These are phyloP conservation scores for Gossypium aridum DNA, from an alignment of 441 rosid genomes.

Conservation along the genomic window DNA sequence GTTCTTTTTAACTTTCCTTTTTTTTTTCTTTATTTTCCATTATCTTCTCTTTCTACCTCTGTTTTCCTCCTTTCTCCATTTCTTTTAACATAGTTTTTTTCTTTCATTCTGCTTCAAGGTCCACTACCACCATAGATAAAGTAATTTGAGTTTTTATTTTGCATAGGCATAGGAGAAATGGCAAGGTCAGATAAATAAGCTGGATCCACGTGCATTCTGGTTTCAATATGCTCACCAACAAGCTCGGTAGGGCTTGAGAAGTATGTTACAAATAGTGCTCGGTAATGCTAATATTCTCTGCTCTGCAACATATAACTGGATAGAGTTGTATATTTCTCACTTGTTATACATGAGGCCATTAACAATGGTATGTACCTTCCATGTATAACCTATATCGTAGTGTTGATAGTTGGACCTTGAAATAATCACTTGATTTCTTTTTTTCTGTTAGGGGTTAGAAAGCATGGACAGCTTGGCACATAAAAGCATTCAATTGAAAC, in stretches of 20 bases:
- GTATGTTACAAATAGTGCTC: constrained; percentile 77
- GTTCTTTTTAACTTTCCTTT: too few species aligned
- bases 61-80: too few species aligned
- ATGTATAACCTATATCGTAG: not conserved
- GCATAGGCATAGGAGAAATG: constrained; percentile 89
- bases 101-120: not conserved
- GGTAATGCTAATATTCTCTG: constrained; percentile 57
- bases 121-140: constrained; percentile 8
- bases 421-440: constrained; percentile 10
- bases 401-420: constrained; percentile 7
- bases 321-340: constrained; percentile 77
- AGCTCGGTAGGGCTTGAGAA: constrained; percentile 82
- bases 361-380: constrained; percentile 45
- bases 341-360: constrained; percentile 75
- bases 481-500: constrained; percentile 75
- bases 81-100: not conserved
- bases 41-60: too few species aligned
- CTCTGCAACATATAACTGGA: constrained; percentile 64
- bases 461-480: constrained; percentile 80
- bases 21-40: too few species aligned
- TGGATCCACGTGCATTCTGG: constrained; percentile 86
- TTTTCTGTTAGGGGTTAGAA: constrained; percentile 66
- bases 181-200: constrained; percentile 77
- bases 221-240: constrained; percentile 70
- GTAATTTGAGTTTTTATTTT: constrained; percentile 15